phyloP scores from a whole-genome alignment of 2,329 filamentous ascomycete genomes.

The Fusarium pseudonygamai region DNA sequence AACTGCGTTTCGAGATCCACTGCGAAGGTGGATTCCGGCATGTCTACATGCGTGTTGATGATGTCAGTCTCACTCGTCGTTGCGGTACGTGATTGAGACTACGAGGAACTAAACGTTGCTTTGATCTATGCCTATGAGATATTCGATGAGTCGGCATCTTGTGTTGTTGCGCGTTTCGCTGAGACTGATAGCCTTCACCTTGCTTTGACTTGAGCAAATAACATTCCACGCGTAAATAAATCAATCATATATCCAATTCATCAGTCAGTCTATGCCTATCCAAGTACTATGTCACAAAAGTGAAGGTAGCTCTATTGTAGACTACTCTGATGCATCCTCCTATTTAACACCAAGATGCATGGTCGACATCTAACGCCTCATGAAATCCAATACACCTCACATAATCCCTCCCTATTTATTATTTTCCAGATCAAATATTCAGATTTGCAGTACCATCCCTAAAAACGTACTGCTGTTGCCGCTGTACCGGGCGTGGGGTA shows the following conservation, averaged over 20 bases:
- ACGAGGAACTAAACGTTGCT: rapidly evolving
- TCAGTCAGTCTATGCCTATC: neutral
- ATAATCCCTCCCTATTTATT: too few species aligned
- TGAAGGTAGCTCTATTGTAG: neutral
- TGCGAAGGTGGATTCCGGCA: neutral
- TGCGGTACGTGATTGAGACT: neutral
- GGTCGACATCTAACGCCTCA: neutral
- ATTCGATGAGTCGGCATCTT: neutral
- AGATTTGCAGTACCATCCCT: neutral
- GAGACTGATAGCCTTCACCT: neutral
- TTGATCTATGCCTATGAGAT: neutral
- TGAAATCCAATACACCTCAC: neutral
- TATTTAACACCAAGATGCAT: neutral
- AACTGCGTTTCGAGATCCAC: neutral
- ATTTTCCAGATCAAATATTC: neutral
- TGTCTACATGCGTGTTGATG: neutral
- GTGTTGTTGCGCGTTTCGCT: neutral
- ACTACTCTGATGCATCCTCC: neutral
- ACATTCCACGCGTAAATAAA: neutral
- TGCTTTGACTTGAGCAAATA: neutral
- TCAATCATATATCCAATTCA: neutral
- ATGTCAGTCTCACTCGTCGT: neutral
- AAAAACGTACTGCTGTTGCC: neutral
- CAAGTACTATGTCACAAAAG: neutral
- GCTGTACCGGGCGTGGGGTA: neutral